A percentile compares a stretch with the other conserved stretches of the same genome.
phyloP scores from a whole-genome alignment of 164 flowering plant species.

The Berberis vulgaris region DNA sequence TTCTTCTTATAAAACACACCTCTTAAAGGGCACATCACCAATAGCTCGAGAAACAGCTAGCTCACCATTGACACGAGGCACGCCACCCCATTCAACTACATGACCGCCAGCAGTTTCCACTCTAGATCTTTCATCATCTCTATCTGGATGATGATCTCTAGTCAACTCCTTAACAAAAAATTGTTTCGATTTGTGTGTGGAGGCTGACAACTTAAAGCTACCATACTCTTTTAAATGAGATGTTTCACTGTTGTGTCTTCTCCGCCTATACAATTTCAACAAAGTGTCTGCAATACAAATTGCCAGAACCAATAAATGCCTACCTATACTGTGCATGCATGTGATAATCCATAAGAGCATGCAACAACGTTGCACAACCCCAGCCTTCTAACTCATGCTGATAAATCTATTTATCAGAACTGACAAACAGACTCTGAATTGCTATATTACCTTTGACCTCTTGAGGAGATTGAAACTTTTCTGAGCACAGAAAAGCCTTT shows the following conservation, averaged over 20 bases:
- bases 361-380: no score
- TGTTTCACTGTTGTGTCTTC: slow-evolving; percentile 35
- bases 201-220: slow-evolving; percentile 22
- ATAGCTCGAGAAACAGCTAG: slow-evolving; percentile 92
- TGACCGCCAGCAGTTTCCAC: slow-evolving; percentile 88
- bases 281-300: slow-evolving; percentile 58
- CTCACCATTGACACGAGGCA: slow-evolving; percentile 88
- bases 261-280: slow-evolving; percentile 43
- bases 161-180: slow-evolving; percentile 73
- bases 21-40: slow-evolving; percentile 48
- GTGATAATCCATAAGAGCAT: no score
- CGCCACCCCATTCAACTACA: slow-evolving; percentile 72
- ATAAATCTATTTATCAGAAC: no score
- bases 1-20: background rate
- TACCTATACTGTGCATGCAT: no score
- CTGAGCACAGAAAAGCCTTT: slow-evolving; percentile 87
- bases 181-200: slow-evolving; percentile 32
- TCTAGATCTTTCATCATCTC: slow-evolving; percentile 81
- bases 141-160: slow-evolving; percentile 87
- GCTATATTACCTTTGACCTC: slow-evolving; percentile 57
- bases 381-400: no score
- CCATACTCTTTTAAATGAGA: slow-evolving; percentile 27
- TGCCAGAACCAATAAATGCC: background rate
- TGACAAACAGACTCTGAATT: background rate
- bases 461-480: slow-evolving; percentile 51